Conservation (phyloP, 2,329 filamentous ascomycete species). For the Drechslerella dactyloides region DNA sequence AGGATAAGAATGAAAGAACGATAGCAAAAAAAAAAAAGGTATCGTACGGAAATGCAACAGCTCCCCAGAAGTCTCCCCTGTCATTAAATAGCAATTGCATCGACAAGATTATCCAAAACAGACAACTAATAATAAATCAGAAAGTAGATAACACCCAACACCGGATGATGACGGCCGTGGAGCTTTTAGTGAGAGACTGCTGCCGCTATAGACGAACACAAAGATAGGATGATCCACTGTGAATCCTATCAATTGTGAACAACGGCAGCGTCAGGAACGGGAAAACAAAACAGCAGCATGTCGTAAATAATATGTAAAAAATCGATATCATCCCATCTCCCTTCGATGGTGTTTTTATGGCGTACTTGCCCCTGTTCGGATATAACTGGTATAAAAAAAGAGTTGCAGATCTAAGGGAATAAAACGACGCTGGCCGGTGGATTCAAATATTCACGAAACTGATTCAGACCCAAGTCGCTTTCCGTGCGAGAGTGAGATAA, state of each 20-base stretch:
- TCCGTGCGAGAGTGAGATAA: slow-evolving; percentile 6
- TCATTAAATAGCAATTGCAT: neutral
- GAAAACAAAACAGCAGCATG: neutral
- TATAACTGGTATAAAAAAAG: neutral
- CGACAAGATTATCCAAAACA: neutral
- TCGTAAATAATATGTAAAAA: neutral
- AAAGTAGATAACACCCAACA: slow-evolving; percentile 13
- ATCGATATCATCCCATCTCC: no score
- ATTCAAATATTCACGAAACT: neutral
- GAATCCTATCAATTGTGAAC: neutral
- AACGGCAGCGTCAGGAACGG: neutral
- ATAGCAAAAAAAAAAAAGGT: slow-evolving; percentile 6
- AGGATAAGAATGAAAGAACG: neutral
- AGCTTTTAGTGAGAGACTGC: neutral
- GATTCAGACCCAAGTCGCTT: neutral
- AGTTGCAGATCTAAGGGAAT: neutral
- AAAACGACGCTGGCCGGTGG: neutral
- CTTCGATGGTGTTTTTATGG: neutral
- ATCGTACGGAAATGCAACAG: neutral
- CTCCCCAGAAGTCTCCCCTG: neutral
- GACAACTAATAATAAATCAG: neutral
- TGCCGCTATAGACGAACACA: neutral
- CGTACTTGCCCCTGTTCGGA: neutral
- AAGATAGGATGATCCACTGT: neutral
- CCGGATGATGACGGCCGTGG: slow-evolving; percentile 11